phyloP scores from a whole-genome alignment of 352 stramenopile genomes.

The Pythium monospermum region DNA sequence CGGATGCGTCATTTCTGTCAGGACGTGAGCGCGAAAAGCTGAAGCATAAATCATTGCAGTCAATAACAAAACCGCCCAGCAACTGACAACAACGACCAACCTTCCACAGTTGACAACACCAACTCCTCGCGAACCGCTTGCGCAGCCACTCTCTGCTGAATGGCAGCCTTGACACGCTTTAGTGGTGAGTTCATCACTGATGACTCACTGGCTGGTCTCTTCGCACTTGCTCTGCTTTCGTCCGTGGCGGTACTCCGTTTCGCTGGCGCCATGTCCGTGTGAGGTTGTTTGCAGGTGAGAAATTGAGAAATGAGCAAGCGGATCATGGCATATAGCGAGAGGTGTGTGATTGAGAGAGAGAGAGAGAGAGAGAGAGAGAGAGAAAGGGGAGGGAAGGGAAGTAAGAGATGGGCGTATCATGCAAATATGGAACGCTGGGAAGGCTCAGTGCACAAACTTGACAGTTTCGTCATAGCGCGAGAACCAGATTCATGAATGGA shows the following conservation, averaged over 20 bases:
- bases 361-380: no score
- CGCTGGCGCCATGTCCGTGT: background rate
- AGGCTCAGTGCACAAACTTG: no score
- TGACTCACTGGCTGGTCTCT: background rate
- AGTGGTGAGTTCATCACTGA: background rate
- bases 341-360: no score
- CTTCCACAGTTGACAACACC: background rate
- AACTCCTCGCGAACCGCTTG: background rate
- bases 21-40: background rate
- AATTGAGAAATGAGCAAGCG: background rate
- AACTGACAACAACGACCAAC: background rate
- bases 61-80: background rate
- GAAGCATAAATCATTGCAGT: background rate
- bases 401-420: no score
- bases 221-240: background rate
- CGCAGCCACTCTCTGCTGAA: background rate
- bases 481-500: no score
- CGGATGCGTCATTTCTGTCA: background rate
- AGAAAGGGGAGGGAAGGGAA: no score
- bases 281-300: background rate
- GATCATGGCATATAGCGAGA: no score
- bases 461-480: no score
- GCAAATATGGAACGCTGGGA: no score
- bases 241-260: background rate
- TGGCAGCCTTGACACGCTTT: background rate